phyloP scores from a whole-genome alignment of 2,329 filamentous ascomycete species.

The Aspergillus persii region DNA sequence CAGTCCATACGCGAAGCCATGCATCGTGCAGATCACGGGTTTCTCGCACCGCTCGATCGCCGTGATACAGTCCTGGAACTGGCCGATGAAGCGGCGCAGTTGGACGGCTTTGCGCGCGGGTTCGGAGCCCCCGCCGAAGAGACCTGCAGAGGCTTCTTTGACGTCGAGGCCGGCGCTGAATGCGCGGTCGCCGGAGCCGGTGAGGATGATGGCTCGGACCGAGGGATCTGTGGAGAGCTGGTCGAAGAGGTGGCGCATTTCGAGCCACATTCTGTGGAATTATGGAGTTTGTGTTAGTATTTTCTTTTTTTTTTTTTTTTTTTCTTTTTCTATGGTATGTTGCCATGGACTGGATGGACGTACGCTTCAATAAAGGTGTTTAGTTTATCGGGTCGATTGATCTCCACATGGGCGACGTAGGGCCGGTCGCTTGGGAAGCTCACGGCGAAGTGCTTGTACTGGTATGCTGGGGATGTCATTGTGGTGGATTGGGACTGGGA shows the following conservation, averaged over 20 bases:
- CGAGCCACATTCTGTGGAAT: slow-evolving; percentile 70
- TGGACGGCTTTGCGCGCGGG: slow-evolving; percentile 61
- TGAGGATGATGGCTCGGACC: slow-evolving; percentile 75
- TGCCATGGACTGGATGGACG: slow-evolving; percentile 12
- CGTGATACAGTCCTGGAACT: slow-evolving; percentile 77
- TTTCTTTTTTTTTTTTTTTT: no score
- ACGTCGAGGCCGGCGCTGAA: slow-evolving; percentile 89
- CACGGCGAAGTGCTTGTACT: slow-evolving; percentile 65
- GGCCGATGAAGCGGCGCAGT: slow-evolving; percentile 66
- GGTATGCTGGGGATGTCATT: slow-evolving; percentile 24
- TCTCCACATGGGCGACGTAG: slow-evolving; percentile 85
- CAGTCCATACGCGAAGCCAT: slow-evolving; percentile 74
- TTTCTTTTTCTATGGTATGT: no score
- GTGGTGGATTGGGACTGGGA: neutral
- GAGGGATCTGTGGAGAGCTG: slow-evolving; percentile 69
- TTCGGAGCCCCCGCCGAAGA: slow-evolving; percentile 53
- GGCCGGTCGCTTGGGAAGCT: slow-evolving; percentile 59
- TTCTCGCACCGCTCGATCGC: slow-evolving; percentile 86
- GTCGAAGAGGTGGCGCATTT: slow-evolving; percentile 70
- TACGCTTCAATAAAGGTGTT: slow-evolving; percentile 78
- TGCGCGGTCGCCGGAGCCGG: slow-evolving; percentile 75
- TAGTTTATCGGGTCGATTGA: slow-evolving; percentile 80
- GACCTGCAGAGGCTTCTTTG: slow-evolving; percentile 60
- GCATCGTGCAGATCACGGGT: slow-evolving; percentile 78
- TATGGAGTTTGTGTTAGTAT: no score